Evolutionary conservation across 2,329 filamentous ascomycete genomes (phyloP).

Genomic region (Sporothrix sp.): DNA sequence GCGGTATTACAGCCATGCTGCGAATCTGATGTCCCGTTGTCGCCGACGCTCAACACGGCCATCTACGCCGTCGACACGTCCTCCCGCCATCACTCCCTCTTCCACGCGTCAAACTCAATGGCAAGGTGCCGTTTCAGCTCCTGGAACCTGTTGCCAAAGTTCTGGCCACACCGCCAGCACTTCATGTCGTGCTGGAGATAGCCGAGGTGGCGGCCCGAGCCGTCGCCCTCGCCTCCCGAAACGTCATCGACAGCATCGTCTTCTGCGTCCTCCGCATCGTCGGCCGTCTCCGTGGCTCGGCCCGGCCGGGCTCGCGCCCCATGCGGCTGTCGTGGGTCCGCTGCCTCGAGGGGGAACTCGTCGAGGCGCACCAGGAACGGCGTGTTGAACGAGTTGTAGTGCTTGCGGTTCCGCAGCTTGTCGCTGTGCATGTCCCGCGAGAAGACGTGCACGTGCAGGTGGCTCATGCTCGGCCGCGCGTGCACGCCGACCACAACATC

Average conservation of each 20-base stretch:
- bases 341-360: conserved; percentile 63
- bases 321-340: conserved; percentile 54
- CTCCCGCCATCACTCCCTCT: conserved; percentile 26
- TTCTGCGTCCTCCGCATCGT: neutral
- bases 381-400: conserved; percentile 88
- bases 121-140: conserved; percentile 62
- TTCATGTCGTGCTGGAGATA: conserved; percentile 42
- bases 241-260: neutral
- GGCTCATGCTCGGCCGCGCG: conserved; percentile 81
- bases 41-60: no score
- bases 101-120: conserved; percentile 46
- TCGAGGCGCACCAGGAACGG: conserved; percentile 70
- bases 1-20: neutral
- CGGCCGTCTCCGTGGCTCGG: neutral
- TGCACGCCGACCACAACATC: conserved; percentile 76
- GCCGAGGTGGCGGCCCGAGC: neutral
- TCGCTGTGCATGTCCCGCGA: conserved; percentile 68
- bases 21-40: neutral
- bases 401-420: conserved; percentile 66
- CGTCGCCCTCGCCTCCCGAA: neutral
- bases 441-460: conserved; percentile 83
- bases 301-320: conserved; percentile 27
- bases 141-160: conserved; percentile 66
- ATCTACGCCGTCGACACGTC: no score
- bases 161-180: conserved; percentile 76